Percentiles rank a stretch among this genome's conserved stretches.
These are phyloP conservation scores for Wickerhamiella sergipiensis DNA, from an alignment of 805 yeast genomes.

Conservation along the genomic window DNA sequence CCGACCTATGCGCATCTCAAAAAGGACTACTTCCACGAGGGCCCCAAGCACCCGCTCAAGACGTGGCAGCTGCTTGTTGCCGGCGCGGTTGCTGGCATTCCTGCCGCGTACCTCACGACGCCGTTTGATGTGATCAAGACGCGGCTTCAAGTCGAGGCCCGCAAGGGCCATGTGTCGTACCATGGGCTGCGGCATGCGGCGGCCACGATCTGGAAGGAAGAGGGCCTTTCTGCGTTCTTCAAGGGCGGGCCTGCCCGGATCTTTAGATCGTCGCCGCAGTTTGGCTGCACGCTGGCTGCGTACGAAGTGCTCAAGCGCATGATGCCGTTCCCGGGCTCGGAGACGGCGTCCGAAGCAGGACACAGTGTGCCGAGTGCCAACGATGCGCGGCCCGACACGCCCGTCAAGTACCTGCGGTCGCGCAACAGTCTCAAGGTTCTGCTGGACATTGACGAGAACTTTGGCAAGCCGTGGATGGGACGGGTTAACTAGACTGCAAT, in stretches of 20 bases:
- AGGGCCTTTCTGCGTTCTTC: slow-evolving; percentile 75
- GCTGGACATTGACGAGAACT: slow-evolving; percentile 32
- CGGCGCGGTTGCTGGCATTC: slow-evolving; percentile 96
- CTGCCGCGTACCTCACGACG: slow-evolving; percentile 91
- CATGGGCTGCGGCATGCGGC: slow-evolving; percentile 69
- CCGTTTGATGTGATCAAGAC: slow-evolving; percentile 97
- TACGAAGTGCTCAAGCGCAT: slow-evolving; percentile 76
- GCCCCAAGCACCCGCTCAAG: slow-evolving; percentile 57
- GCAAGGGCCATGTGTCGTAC: slow-evolving; percentile 64
- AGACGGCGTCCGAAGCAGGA: slow-evolving; percentile 29
- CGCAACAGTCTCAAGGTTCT: slow-evolving; percentile 31
- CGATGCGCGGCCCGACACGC: slow-evolving; percentile 15
- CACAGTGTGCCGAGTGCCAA: slow-evolving; percentile 28
- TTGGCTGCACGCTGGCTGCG: slow-evolving; percentile 95
- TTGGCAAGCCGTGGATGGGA: slow-evolving; percentile 24
- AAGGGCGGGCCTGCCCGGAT: slow-evolving; percentile 96
- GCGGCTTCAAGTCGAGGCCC: slow-evolving; percentile 74
- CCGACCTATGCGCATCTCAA: slow-evolving; percentile 93
- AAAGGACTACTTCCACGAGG: slow-evolving; percentile 65
- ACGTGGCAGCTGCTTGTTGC: slow-evolving; percentile 74
- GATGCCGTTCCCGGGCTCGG: slow-evolving; percentile 46
- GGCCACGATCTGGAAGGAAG: slow-evolving; percentile 59
- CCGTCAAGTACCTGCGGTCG: slow-evolving; percentile 27
- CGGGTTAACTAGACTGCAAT: neutral
- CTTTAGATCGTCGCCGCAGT: slow-evolving; percentile 90